Conservation (phyloP, 495 filamentous ascomycete genomes). For the Aspergillus heteromorphus region DNA sequence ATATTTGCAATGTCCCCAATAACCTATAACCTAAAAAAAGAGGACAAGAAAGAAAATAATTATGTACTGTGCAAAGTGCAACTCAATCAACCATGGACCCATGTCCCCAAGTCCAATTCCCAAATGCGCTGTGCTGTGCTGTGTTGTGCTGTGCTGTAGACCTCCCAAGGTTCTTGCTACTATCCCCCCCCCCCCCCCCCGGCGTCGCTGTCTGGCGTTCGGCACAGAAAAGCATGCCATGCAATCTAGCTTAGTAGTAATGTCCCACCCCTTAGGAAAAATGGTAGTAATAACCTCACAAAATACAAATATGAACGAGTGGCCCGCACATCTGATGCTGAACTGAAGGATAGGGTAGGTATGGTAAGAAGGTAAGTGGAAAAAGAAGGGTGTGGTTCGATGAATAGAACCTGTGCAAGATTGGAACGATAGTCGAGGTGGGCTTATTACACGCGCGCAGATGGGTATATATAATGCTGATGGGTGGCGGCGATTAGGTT, state of each 20-base stretch:
- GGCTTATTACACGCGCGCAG: neutral
- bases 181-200: too few relatives aligned
- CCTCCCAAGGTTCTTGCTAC: too few relatives aligned
- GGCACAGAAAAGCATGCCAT: too few relatives aligned
- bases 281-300: slow-evolving; percentile 5
- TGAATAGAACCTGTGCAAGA: neutral
- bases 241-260: too few relatives aligned
- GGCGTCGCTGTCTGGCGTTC: too few relatives aligned
- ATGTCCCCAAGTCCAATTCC: too few relatives aligned
- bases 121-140: neutral
- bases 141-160: too few relatives aligned
- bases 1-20: slow-evolving; percentile 10
- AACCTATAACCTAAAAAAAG: too few relatives aligned
- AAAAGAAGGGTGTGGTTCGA: neutral
- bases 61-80: slow-evolving; percentile 11
- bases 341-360: neutral
- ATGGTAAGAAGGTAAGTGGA: too few relatives aligned
- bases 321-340: neutral
- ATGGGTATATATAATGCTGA: neutral
- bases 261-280: too few relatives aligned
- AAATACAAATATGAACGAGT: slow-evolving; percentile 2
- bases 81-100: too few relatives aligned
- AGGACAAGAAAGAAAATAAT: neutral
- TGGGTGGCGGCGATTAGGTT: neutral
- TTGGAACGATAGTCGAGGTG: too few relatives aligned